Evolutionary conservation across 2,329 filamentous ascomycete genomes (phyloP), one percentile per base, ranked within the genome.

Genomic region (Emergomyces africanus): DNA sequence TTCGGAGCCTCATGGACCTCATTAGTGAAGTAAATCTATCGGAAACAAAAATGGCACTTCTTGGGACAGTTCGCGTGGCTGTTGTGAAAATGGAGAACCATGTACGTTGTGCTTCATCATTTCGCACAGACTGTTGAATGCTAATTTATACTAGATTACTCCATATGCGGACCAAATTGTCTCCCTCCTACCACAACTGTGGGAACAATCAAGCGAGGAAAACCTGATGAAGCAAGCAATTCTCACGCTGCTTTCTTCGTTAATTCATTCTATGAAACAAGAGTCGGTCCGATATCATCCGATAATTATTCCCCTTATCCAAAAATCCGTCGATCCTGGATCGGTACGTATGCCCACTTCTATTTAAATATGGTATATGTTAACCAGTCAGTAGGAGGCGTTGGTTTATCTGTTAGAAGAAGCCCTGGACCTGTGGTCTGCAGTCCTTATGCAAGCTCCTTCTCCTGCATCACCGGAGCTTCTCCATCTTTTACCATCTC

Each of bases 221-320:
- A 89, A 90, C 73, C 83, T 97, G 71, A 88, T 96, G 79, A 97
- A 97, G 72, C 91, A 96, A 73, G 85, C 90, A 1, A 90, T 97
- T 57, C 81, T 97, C 60, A 89, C 88, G 2, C 87, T 97, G 44
- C 83, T 97, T 57, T 81, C 89, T 1, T 86, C 90, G 1, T 79
- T 99, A 15, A 88, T 95, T n/a, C 85, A 85, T 69, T 88, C 91
- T 1, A 88, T 97, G 83, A 89, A 87, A 61, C 80, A 82, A 14
- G 82, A 87, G 10, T 94, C 90, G 4, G 81, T 86, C 62, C 81
- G 85, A 20, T 96, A 95, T 66, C 90, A 96, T 63, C 73, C 80
- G 18, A 79, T 91, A 57, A 88, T 96, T 65, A 75, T 96, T 20
- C 91, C 92, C 0, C 81, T 97, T 56, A 86, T 99, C 48, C 80